Evolutionary conservation across 768 basidiomycete species (phyloP), one percentile per base, ranked within the genome.

Genomic region (Boletus huronensis): DNA sequence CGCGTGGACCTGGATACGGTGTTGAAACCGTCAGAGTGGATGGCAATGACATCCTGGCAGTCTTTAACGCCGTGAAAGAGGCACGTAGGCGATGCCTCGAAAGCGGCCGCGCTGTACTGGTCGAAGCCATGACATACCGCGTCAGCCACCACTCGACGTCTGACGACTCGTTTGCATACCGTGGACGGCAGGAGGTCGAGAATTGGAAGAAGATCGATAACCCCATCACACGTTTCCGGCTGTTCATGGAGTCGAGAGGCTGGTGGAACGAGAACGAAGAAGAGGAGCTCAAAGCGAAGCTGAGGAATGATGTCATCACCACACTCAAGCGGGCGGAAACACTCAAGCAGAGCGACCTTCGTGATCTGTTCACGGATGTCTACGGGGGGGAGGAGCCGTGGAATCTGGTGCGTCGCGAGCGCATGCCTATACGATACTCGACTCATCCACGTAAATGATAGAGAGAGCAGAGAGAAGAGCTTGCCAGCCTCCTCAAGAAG

Each of bases 111-210:
- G 91, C 90, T 19, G 90, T 94, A 0, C 74, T 94, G 11, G 78
- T 93, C 44, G 92, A 94, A 70, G 88, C 91, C 6, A 95, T 95
- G 92, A 88, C 87, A 8, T 96, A 96, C 66, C 83, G 93, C 26
- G 87, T 97, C 13, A 89, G 93, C n/a, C 93, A 98, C 66, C 93
- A 95, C 67, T 93, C 90, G 17, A 95, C 91, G 0, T 96, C 94
- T 10, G 95, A 98, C 64, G 94, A 98, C 70, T 95, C 93, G 5
- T 95, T 90, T 64, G 94, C 93, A 21, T 98, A 98, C 69, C 84
- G 94, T 38, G 80, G 90, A 1, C 82, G 90, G 19, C 82, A 90
- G 52, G 95, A 96, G 64, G 95, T 97, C 29, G 91, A 96, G 71
- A 88, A 94, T 61, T 82, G 88, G 64, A 94, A 92, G 73, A 85